These are phyloP conservation scores for Agaricus subrufescens DNA, from an alignment of 768 basidiomycete species.

Conservation along the genomic window DNA sequence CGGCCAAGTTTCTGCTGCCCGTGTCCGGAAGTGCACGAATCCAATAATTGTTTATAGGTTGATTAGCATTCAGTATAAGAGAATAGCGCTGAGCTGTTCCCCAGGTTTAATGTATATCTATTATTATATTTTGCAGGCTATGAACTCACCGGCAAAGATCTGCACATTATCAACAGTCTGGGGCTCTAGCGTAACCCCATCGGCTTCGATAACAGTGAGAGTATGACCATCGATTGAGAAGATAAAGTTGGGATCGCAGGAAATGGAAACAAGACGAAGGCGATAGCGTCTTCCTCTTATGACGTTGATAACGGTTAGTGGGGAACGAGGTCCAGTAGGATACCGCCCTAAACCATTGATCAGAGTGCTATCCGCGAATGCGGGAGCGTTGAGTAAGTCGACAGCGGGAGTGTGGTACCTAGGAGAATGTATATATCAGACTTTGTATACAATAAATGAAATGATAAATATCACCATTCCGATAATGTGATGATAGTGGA, in stretches of 20 bases:
- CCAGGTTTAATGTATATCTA: slow-evolving; percentile 24
- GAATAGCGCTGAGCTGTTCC: slow-evolving; percentile 27
- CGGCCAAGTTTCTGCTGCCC: slow-evolving; percentile 8
- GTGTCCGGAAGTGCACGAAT: slow-evolving; percentile 34
- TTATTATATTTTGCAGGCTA: slow-evolving; percentile 20
- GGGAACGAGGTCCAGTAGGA: slow-evolving; percentile 22
- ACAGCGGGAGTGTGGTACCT: slow-evolving; percentile 21
- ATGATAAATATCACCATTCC: slow-evolving; percentile 27
- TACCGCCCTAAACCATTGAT: slow-evolving; percentile 38
- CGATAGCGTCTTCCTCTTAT: slow-evolving; percentile 29
- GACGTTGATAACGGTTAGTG: slow-evolving; percentile 31
- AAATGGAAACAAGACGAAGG: slow-evolving; percentile 43
- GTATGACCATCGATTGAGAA: slow-evolving; percentile 36
- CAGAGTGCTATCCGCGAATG: slow-evolving; percentile 26
- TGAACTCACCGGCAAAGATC: slow-evolving; percentile 33
- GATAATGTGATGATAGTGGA: slow-evolving; percentile 33
- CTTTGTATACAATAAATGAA: background rate
- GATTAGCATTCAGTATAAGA: slow-evolving; percentile 36
- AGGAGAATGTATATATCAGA: background rate
- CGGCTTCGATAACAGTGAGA: slow-evolving; percentile 35
- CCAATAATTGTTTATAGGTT: slow-evolving; percentile 50
- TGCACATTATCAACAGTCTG: slow-evolving; percentile 33
- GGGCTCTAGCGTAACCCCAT: slow-evolving; percentile 25
- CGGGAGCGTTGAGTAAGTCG: slow-evolving; percentile 12
- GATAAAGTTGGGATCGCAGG: slow-evolving; percentile 38